Evolutionary conservation across 2,329 filamentous ascomycete genomes (phyloP).

Genomic region (Claviceps monticola): DNA sequence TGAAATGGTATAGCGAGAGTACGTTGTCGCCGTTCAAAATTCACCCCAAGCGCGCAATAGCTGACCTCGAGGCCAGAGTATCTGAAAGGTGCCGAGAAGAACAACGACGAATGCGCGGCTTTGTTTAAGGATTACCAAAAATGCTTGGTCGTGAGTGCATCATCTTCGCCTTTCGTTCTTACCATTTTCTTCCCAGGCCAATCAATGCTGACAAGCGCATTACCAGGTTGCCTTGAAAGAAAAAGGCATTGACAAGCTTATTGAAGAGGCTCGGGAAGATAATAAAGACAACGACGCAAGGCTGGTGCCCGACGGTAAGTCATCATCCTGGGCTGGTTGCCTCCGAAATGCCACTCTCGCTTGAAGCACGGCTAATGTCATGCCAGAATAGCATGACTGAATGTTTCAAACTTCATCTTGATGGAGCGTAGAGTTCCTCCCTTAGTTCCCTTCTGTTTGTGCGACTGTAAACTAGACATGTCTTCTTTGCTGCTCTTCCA

Average conservation of each 20-base stretch:
- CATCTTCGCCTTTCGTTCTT: neutral
- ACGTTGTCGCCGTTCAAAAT: conserved; percentile 20
- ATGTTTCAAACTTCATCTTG: neutral
- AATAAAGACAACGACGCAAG: conserved; percentile 72
- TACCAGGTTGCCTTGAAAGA: conserved; percentile 69
- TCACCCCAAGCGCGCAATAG: neutral
- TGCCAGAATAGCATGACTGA: neutral
- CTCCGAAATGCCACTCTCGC: neutral
- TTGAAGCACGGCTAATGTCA: neutral
- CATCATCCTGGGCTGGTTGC: neutral
- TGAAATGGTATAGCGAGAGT: conserved; percentile 99
- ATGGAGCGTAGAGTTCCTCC: neutral
- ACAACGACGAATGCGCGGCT: conserved; percentile 69
- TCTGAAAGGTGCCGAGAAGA: conserved; percentile 67
- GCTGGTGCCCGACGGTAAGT: conserved; percentile 28
- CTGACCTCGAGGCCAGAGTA: conserved; percentile 49
- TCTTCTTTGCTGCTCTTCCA: neutral
- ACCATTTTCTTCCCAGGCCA: neutral
- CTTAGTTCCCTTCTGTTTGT: neutral
- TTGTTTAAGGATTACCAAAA: conserved; percentile 82
- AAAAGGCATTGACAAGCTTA: conserved; percentile 80
- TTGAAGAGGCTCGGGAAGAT: conserved; percentile 81
- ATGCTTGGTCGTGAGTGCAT: conserved; percentile 56
- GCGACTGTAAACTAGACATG: neutral
- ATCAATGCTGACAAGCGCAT: neutral